Base-by-base conservation (phyloP, 768 basidiomycete genomes). In the Mycena sanguinolenta region DNA sequence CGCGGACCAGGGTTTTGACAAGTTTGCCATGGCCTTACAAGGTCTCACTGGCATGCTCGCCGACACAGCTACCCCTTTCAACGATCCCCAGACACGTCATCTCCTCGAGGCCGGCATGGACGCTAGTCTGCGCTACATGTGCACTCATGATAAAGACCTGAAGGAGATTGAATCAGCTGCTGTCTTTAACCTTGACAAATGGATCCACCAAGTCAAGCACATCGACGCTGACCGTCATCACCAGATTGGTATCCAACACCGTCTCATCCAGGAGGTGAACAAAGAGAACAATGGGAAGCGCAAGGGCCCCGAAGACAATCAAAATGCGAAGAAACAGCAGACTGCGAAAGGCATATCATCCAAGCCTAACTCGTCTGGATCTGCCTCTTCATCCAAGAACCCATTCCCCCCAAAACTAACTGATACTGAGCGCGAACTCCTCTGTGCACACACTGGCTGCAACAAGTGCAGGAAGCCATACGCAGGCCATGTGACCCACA, bases 251-350 rank as follows among this genome's bases (percentile, higher is more conserved):
- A 32, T 13, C 19, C 19, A 9, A 14, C 55, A 21, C 55, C 55
- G 55, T 32, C 55, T 57, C 30, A n/a, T n/a, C n/a, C 5, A 13
- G 30, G 30, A 34, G 13, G 12, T 4, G 7, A 57, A 57, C 32
- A 57, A 57, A n/a, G 55, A 57, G n/a, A 57, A 57, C 30, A 57
- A 57, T n/a, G n/a, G n/a, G n/a, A n/a, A n/a, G 23, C 55, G 55
- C 19, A 57, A 57, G n/a, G 21, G 13, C 30, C 12, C 5, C 36
- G 57, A 34, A 16, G 57, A 58, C 36, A 32, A 57, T 6, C 57
- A 34, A 16, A 13, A 32, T 4, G 12, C 57, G 12, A 58, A 58
- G 36, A 58, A 38, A 16, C 34, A 39, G 5, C 49, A 58, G n/a
- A 58, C 4, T 10, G 32, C 32, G 32, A 34, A 34, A 10, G 32